phyloP scores from a whole-genome alignment of 1,284 basidiomycete species.

The Porodaedalea pini region DNA sequence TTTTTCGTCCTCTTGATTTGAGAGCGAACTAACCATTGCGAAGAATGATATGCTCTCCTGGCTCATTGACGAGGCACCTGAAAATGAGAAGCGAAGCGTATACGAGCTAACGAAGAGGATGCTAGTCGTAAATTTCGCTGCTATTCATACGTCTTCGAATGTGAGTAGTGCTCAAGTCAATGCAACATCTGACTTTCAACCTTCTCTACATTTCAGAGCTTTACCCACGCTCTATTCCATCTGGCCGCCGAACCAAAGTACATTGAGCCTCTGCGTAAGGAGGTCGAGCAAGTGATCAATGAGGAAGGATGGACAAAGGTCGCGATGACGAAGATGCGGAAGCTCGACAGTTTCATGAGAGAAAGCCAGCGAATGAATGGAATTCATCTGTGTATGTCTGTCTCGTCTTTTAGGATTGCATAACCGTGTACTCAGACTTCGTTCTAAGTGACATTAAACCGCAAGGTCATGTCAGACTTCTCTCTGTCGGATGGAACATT shows the following conservation, averaged over 20 bases:
- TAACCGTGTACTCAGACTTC: too few relatives aligned
- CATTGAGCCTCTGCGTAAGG: constrained; percentile 41
- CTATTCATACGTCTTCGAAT: constrained; percentile 32
- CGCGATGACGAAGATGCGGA: constrained; percentile 40
- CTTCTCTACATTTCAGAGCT: constrained; percentile 26
- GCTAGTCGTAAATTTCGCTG: constrained; percentile 30
- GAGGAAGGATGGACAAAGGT: constrained; percentile 44
- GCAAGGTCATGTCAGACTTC: constrained; percentile 33
- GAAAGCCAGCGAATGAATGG: constrained; percentile 41
- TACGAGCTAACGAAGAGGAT: constrained; percentile 25
- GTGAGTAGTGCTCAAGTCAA: constrained; percentile 19
- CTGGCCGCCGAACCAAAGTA: constrained; percentile 42
- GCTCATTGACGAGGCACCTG: constrained; percentile 18
- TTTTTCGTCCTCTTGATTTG: not conserved
- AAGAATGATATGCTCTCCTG: constrained; percentile 17
- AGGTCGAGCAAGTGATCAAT: constrained; percentile 36
- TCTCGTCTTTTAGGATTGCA: too few relatives aligned
- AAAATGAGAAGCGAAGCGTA: constrained; percentile 7
- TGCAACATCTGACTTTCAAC: constrained; percentile 28
- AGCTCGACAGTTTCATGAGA: constrained; percentile 49
- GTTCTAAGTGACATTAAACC: constrained; percentile 25
- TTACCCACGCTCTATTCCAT: constrained; percentile 38
- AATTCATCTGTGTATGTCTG: constrained; percentile 24
- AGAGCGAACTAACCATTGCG: not conserved
- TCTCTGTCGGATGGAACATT: constrained; percentile 40